Evolutionary conservation across 1,284 basidiomycete genomes (phyloP), one percentile per base, ranked within the genome.

Genomic region (Xerocomus cyaneibrunnescens): DNA sequence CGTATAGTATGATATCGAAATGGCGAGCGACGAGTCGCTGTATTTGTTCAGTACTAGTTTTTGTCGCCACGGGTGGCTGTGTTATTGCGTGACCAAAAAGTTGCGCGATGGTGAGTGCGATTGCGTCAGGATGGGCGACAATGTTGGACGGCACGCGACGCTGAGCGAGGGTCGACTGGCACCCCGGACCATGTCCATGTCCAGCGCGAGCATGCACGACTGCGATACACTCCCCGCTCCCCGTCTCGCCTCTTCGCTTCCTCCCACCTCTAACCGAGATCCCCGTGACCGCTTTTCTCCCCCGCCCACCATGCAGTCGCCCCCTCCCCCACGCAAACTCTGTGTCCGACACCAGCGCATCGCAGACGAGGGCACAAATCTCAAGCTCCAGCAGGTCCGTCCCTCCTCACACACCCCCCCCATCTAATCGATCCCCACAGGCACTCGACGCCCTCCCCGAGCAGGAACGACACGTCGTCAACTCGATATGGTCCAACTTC

Each of bases 401-500:
- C 45, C 50, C 39, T 10, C 34, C 35, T 50, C 51, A 1, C n/a
- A 6, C 13, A 1, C 16, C 35, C 28, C 16, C 6, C 28, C 27
- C 27, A 30, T 10, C 45, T 59, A 3, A 57, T 39, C 45, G 38
- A 5, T 27, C 36, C 27, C 23, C 13, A 3, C 65, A 98, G 96
- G 91, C 94, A 14, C 83, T 99, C 54, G 96, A 99, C 69, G 86
- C 85, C 4, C 81, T 99, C n/a, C 88, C 94, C 0, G 75, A 94
- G 14, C 78, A 87, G 48, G 96, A 99, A 62, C 84, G 97, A 47
- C 85, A 92, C 64, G 85, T 89, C 22, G 89, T 99, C 67, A 98
- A 89, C 63, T 83, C 89, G 7, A 86, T 98, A 56, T 99, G 97
- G 97, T 92, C 94, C 52, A 91, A 88, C 62, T 99, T 99, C 73